Conservation (phyloP, 2,329 filamentous ascomycete genomes). For the Trichophyton mentagrophytes region DNA sequence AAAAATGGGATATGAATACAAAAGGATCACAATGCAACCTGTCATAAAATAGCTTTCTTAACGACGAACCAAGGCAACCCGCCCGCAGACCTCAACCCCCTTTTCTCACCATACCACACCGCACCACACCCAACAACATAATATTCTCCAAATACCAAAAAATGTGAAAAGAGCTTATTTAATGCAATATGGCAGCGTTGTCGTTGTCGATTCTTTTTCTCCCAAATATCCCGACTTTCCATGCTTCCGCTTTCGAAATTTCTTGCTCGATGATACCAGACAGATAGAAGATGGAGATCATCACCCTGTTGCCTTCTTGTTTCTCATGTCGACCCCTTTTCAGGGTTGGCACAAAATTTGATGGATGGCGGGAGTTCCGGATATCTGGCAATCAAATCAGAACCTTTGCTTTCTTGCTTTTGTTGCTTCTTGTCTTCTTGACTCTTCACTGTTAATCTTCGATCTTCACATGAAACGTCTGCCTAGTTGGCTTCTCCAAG, state of each 20-base stretch:
- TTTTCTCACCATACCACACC: background rate
- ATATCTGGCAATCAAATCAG: constrained; percentile 60
- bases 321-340: constrained; percentile 21
- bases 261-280: constrained; percentile 8
- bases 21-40: constrained; percentile 4
- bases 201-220: constrained; percentile 15
- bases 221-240: constrained; percentile 9
- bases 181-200: background rate
- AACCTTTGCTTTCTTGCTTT: background rate
- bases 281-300: constrained; percentile 40
- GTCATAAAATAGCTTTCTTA: constrained; percentile 6
- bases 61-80: background rate
- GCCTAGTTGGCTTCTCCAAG: background rate
- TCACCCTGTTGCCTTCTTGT: constrained; percentile 18
- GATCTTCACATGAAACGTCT: background rate
- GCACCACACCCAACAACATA: background rate
- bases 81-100: background rate
- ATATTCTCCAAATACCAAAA: constrained; percentile 2
- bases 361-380: constrained; percentile 52
- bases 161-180: constrained; percentile 6
- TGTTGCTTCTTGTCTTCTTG: background rate
- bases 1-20: constrained; percentile 4
- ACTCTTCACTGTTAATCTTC: background rate
- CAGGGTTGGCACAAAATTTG: constrained; percentile 26
- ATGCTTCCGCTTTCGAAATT: background rate